These are phyloP conservation scores for Aspergillus panamensis DNA, from an alignment of 495 filamentous ascomycete genomes.

Conservation along the genomic window DNA sequence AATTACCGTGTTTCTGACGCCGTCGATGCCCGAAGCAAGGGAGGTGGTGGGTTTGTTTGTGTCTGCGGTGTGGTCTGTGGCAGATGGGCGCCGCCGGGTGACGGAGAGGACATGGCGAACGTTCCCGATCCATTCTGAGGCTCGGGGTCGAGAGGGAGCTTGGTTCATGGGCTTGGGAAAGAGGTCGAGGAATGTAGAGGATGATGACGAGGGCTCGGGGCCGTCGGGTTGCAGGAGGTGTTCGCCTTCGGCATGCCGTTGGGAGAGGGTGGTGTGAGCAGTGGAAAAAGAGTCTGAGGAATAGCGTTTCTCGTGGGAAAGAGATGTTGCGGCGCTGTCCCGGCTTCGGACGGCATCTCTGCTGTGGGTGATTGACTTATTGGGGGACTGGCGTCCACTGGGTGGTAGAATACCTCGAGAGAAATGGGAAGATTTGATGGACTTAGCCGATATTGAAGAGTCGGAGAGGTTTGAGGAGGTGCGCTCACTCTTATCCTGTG, in stretches of 20 bases:
- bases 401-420: slow-evolving; percentile 22
- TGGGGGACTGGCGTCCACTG: slow-evolving; percentile 29
- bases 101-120: slow-evolving; percentile 52
- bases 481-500: slow-evolving; percentile 47
- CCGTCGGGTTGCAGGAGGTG: slow-evolving; percentile 44
- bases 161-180: slow-evolving; percentile 32
- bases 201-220: slow-evolving; percentile 8
- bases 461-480: slow-evolving; percentile 58
- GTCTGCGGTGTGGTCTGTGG: slow-evolving; percentile 7
- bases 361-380: slow-evolving; percentile 26
- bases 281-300: slow-evolving; percentile 65
- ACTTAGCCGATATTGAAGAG: slow-evolving; percentile 22
- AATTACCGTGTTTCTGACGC: slow-evolving; percentile 32
- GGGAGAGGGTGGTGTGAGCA: slow-evolving; percentile 57
- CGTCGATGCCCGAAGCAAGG: slow-evolving; percentile 36
- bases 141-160: slow-evolving; percentile 28
- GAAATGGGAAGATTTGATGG: slow-evolving; percentile 11
- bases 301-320: slow-evolving; percentile 36
- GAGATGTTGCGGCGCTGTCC: slow-evolving; percentile 23
- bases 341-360: slow-evolving; percentile 26
- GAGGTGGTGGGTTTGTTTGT: slow-evolving; percentile 14
- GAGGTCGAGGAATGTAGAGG: slow-evolving; percentile 16
- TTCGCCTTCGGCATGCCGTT: slow-evolving; percentile 64
- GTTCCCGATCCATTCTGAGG: slow-evolving; percentile 52
- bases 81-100: slow-evolving; percentile 30